A percentile compares a stretch with the other conserved stretches of the same genome.
phyloP scores from a whole-genome alignment of 495 filamentous ascomycete genomes.

The Glarea lozoyensis region DNA sequence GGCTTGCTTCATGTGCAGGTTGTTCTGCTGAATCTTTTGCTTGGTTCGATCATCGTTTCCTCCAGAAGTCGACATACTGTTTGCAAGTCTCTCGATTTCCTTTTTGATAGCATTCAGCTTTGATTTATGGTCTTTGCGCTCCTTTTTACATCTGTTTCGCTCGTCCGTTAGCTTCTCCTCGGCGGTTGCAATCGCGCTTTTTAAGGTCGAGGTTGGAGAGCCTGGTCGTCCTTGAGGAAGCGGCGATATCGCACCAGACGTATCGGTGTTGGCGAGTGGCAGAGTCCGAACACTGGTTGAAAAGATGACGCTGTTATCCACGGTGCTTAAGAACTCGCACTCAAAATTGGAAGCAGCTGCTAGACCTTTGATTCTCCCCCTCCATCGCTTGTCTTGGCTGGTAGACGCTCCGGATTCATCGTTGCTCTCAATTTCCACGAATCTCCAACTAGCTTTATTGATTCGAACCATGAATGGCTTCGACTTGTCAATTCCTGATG shows the following conservation, averaged over 20 bases:
- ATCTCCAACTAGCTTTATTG: slow-evolving; percentile 84
- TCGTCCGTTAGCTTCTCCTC: slow-evolving; percentile 72
- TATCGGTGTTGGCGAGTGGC: slow-evolving; percentile 56
- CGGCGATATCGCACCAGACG: slow-evolving; percentile 27
- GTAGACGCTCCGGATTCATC: slow-evolving; percentile 27
- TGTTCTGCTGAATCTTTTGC: slow-evolving; percentile 67
- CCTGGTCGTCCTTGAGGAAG: slow-evolving; percentile 56
- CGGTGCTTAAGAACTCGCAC: slow-evolving; percentile 72
- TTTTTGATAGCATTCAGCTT: slow-evolving; percentile 60
- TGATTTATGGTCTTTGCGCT: slow-evolving; percentile 71
- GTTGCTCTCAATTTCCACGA: slow-evolving; percentile 56
- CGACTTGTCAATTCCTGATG: slow-evolving; percentile 45
- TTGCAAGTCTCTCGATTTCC: slow-evolving; percentile 68
- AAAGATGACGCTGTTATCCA: slow-evolving; percentile 65
- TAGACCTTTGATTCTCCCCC: slow-evolving; percentile 81
- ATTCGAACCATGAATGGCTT: slow-evolving; percentile 84
- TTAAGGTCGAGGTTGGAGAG: slow-evolving; percentile 83
- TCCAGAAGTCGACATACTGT: slow-evolving; percentile 60
- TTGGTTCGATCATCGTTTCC: slow-evolving; percentile 75
- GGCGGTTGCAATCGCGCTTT: slow-evolving; percentile 74
- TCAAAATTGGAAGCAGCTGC: slow-evolving; percentile 78
- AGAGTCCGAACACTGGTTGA: slow-evolving; percentile 74
- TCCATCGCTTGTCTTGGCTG: slow-evolving; percentile 48
- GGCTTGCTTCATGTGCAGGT: slow-evolving; percentile 73
- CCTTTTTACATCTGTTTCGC: slow-evolving; percentile 62